phyloP scores from a whole-genome alignment of 495 filamentous ascomycete genomes.

The Aspergillus incahuasiensis region DNA sequence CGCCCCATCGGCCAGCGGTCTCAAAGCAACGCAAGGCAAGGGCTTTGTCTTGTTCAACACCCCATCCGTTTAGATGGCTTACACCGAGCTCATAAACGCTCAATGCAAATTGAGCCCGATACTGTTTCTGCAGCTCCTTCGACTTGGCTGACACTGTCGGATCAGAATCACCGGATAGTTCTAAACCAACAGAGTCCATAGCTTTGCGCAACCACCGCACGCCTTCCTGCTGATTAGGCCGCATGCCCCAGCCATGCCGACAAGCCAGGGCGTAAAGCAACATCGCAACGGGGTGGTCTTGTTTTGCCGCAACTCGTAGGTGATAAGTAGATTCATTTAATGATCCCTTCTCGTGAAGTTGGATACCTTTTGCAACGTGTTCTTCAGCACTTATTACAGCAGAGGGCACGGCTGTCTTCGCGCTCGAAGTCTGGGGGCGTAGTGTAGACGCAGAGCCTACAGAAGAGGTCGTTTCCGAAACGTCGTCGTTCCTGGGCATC shows the following conservation, averaged over 20 bases:
- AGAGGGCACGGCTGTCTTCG: conserved; percentile 36
- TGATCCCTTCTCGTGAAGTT: conserved; percentile 77
- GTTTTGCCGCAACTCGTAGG: conserved; percentile 80
- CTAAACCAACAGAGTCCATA: conserved; percentile 74
- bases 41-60: conserved; percentile 84
- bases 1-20: conserved; percentile 95
- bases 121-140: conserved; percentile 65
- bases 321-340: conserved; percentile 94
- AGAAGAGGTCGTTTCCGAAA: conserved; percentile 51
- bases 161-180: conserved; percentile 76
- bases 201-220: conserved; percentile 88
- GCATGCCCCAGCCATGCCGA: conserved; percentile 98
- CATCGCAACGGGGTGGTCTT: conserved; percentile 87
- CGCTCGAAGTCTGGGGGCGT: conserved; percentile 53
- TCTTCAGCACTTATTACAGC: conserved; percentile 70
- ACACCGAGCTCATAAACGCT: conserved; percentile 94
- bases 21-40: conserved; percentile 91
- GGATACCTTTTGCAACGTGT: conserved; percentile 82
- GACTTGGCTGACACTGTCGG: conserved; percentile 55
- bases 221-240: conserved; percentile 80
- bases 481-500: conserved; percentile 28
- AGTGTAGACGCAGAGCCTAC: conserved; percentile 64
- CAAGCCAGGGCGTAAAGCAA: conserved; percentile 92
- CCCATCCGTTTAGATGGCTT: conserved; percentile 98
- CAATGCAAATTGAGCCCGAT: conserved; percentile 86